Base-by-base conservation (phyloP, 2,329 filamentous ascomycete species). In the Fusarium newnesense region DNA sequence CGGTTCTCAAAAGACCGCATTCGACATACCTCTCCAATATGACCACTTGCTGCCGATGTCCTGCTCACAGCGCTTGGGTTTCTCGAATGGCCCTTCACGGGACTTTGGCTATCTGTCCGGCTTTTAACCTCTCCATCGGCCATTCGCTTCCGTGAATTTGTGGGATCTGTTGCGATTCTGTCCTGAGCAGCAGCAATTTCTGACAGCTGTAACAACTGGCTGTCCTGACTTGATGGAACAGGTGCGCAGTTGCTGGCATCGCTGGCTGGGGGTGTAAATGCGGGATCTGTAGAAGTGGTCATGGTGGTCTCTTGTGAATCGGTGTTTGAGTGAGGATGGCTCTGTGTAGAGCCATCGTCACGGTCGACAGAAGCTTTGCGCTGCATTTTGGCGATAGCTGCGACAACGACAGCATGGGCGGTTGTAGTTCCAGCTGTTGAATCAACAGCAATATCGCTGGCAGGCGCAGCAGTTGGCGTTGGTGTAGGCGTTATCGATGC, bases 41-140 rank as follows among this genome's bases (percentile, higher is more conserved):
- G 92, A 77, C 89, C 93, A 54, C 89, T 87, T 53, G 88, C 87
- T 54, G 88, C 87, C 3, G 89, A 91, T 43, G 85, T 83, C 72
- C 86, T 83, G 80, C 89, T 91, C 67, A 93, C 85, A 63, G 90
- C 87, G 80, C 94, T 96, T 52, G 90, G 90, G 70, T 91, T 94
- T 77, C 93, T 88, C 34, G 92, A 92, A 80, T 94, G 93, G 36
- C 87, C 88, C 75, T 84, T 81, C 39, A 83, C 79, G 28, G 85
- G 87, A 64, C 87, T 90, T 53, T 80, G 82, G 69, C 82, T 86
- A 12, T 72, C 80, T 74, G 46, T 80, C 69, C 68, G 84, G 76
- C 85, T 81, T 82, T 95, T 97, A 64, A 95, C 86, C 56, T 89
- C 85, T 46, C 94, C 94, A 78, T 93, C 92, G 39, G 93, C 93